Evolutionary conservation across 495 filamentous ascomycete genomes (phyloP), one percentile per base, ranked within the genome.

Genomic region (Penicillium lividum): DNA sequence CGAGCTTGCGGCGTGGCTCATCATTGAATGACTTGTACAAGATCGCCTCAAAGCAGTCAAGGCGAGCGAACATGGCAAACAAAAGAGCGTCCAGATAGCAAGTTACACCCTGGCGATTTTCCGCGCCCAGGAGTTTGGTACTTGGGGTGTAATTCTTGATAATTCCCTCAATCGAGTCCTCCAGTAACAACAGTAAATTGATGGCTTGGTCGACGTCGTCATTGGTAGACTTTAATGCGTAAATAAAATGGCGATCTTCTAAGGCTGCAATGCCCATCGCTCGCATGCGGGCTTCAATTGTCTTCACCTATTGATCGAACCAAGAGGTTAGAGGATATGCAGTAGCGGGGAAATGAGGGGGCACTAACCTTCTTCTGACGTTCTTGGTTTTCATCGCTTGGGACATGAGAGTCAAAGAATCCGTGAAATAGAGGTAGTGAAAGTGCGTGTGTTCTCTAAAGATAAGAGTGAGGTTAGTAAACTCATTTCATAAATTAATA

Each of bases 11-110:
- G 63, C 89, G 84, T 16, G 87, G 78, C 60, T 90, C 86, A 46
- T 86, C 82, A 44, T 59, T 67, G 57, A 89, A 89, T 4, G 75
- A 80, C 50, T 89, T 88, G 67, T 86, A 86, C 48, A 97, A 74
- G 73, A 97, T 95, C 28, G 88, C 89, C 67, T 98, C 94, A 68
- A 97, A 98, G 63, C 89, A 91, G 47, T 88, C 86, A 28, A 97
- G 75, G 53, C 90, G 85, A 9, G 91, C 89, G 69, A 98, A 98
- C 93, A 98, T 97, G 56, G 94, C 90, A 66, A 97, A 97, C 2
- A 98, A 84, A n/a, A 97, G 74, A 1, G 93, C 81, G 67, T 97
- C 94, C 1, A 97, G 77, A 63, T 92, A 98, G 72, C 94, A 98
- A 34, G 94, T 97, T 22, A 94, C 91, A 18, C 82, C 84, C 16